Base-by-base conservation (phyloP, 2,329 filamentous ascomycete species). In the Talaromyces funiculosus region DNA sequence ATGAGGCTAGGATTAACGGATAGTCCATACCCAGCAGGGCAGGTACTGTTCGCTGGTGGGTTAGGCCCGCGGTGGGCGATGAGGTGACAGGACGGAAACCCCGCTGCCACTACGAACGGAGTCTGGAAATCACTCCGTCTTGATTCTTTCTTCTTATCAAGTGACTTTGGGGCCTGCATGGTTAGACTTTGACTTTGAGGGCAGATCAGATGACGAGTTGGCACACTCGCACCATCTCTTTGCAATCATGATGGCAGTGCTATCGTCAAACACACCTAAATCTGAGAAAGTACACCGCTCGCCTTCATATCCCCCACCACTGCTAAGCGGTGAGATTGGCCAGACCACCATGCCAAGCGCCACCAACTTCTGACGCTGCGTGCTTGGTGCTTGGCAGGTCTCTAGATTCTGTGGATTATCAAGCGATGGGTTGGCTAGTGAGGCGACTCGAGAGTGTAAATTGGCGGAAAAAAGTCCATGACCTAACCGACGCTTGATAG, bases 381-480 rank as follows among this genome's bases (percentile, higher is more conserved):
- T 22, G 35, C 35, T n/a, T 53, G 31, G 12, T 24, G 38, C 51
- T 54, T 40, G 51, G 51, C 31, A 37, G 35, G 38, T 24, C 24
- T 18, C 26, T 6, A 2, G 12, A 24, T 37, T 20, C 22, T 54
- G n/a, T 37, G 7, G 38, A 18, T 24, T 6, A 14, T 31, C 18
- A 14, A 35, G 31, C 49, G n/a, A 53, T 53, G 12, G 29, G 35
- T 53, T 47, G 43, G 18, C 43, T 47, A 47, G 24, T 4, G 43
- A 47, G 20, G 40, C 22, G 6, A 29, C 14, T 26, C 29, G 5
- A 47, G 29, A 51, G n/a, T 20, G 14, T 22, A 51, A 51, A 51
- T 20, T 29, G 12, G n/a, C 53, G 53, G 53, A 55, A 55, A 55
- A 55, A 55, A 33, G 53, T 42, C 53, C 53, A 55, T 20, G 53